Percentiles rank a stretch among this genome's conserved stretches.
These are phyloP conservation scores for Salix viminalis DNA, from an alignment of 345 rosid genomes.

Conservation along the genomic window DNA sequence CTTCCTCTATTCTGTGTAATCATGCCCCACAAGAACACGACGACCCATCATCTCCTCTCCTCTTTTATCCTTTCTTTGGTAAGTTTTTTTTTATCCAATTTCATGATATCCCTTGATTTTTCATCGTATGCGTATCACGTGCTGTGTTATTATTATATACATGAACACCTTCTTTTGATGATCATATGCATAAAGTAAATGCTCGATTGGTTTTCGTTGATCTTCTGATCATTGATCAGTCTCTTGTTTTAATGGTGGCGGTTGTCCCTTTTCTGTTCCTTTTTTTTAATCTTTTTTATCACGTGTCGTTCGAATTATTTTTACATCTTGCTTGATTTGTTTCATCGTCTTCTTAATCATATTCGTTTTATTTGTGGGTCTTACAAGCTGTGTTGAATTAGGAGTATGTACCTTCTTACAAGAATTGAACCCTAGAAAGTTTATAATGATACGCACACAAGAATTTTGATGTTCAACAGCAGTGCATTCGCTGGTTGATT, in stretches of 20 bases:
- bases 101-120: background rate
- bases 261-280: background rate
- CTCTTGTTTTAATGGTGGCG: background rate
- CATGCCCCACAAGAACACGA: background rate
- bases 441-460: background rate
- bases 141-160: no score
- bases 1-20: background rate
- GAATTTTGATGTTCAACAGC: background rate
- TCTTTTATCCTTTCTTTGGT: background rate
- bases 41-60: background rate
- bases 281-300: no score
- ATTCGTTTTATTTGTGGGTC: no score
- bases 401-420: background rate
- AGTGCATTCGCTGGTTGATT: no score
- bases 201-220: background rate
- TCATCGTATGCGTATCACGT: background rate
- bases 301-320: no score
- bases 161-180: background rate
- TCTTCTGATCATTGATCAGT: background rate
- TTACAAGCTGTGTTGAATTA: background rate
- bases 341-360: no score
- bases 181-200: background rate
- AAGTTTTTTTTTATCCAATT: background rate
- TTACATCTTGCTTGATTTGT: no score
- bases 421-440: background rate